A percentile compares a stretch with the other conserved stretches of the same genome.
Conservation (phyloP, 345 rosid species). For the Citrus sp. region DNA sequence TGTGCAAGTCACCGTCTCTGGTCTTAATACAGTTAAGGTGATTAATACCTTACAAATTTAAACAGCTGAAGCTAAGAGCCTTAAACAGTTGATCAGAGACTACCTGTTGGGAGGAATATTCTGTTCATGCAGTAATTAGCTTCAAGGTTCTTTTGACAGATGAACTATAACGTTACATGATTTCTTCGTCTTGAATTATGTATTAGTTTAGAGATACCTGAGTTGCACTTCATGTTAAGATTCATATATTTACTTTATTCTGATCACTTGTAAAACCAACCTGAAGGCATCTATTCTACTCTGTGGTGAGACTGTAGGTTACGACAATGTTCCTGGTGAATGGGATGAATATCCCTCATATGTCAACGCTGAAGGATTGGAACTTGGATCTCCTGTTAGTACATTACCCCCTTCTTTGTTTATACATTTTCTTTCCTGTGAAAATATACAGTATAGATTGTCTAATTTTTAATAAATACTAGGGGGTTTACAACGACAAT, state of each 20-base stretch:
- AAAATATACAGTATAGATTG: neutral
- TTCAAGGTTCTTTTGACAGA: neutral
- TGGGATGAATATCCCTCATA: conserved; percentile 78
- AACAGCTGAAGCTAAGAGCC: neutral
- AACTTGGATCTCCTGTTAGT: conserved; percentile 72
- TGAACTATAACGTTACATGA: neutral
- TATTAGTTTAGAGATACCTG: neutral
- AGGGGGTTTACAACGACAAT: conserved; percentile 80
- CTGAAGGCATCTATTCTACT: conserved; percentile 4
- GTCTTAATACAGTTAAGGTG: neutral
- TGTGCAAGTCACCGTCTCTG: neutral
- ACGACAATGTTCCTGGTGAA: conserved; percentile 57
- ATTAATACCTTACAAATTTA: neutral
- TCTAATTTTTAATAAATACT: conserved; percentile 18
- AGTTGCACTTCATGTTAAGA: neutral
- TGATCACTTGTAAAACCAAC: conserved; percentile 2
- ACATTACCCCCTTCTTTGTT: conserved; percentile 11
- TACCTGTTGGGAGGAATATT: neutral
- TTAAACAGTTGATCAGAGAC: neutral
- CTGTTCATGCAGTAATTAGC: neutral
- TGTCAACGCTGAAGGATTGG: conserved; percentile 66
- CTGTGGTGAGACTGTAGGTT: conserved; percentile 39
- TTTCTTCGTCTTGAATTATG: neutral
- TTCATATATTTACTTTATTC: neutral
- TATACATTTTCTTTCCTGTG: neutral